Percentiles rank a stretch among this genome's conserved stretches.
phyloP scores from a whole-genome alignment of 345 rosid species.

The Aquilaria malaccensis region DNA sequence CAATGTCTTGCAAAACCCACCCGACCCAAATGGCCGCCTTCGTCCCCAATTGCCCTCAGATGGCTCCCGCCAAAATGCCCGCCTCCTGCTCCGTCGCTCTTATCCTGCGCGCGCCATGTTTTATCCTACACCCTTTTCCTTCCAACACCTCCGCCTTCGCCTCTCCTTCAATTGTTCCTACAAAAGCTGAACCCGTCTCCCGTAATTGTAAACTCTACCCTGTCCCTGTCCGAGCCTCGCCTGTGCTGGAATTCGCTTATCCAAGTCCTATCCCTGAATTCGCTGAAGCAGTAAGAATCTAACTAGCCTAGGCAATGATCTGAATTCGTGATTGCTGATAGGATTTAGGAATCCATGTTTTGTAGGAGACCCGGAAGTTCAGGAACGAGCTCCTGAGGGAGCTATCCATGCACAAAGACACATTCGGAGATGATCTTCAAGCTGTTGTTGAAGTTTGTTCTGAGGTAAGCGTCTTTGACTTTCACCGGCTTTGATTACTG shows the following conservation, averaged over 20 bases:
- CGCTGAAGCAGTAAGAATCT: constrained; percentile 23
- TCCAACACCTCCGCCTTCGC: not conserved
- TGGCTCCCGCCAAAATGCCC: constrained; percentile 32
- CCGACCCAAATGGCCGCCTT: not conserved
- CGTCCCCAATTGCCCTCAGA: not conserved
- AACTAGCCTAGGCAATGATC: not conserved
- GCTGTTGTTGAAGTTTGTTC: constrained; percentile 27
- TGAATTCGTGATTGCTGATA: not conserved
- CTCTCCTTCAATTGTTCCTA: constrained; percentile 5
- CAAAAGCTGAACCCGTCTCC: constrained; percentile 13
- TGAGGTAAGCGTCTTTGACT: constrained; percentile 19
- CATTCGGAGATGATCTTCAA: constrained; percentile 32
- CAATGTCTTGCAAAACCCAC: not conserved
- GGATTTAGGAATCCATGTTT: constrained; percentile 1
- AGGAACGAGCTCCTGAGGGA: constrained; percentile 31
- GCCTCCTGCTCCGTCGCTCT: not conserved
- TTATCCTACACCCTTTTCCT: constrained; percentile 9
- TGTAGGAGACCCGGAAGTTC: constrained; percentile 41
- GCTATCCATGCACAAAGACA: constrained; percentile 29
- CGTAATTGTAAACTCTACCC: constrained; percentile 4
- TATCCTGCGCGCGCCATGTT: constrained; percentile 11
- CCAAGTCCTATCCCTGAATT: constrained; percentile 43
- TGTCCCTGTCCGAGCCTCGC: not conserved
- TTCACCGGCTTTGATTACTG: not conserved
- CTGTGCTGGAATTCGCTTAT: constrained; percentile 26